Evolutionary conservation across 306 rosid genomes (phyloP).

Genomic region (Dryas alaskensis): DNA sequence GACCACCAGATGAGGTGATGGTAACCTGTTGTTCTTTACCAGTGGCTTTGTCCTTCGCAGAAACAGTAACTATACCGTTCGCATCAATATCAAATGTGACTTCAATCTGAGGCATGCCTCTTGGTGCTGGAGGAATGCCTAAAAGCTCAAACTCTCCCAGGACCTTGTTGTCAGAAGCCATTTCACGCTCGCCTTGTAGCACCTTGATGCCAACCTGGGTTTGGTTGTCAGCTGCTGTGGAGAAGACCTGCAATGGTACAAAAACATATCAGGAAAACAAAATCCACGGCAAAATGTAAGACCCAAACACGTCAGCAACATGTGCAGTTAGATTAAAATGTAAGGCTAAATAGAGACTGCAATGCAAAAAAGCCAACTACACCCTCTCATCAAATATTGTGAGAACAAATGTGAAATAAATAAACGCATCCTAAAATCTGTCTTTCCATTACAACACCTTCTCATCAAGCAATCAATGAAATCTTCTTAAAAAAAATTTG

Average conservation of each 20-base stretch:
- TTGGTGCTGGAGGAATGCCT: conserved; percentile 88
- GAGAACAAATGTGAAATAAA: background rate
- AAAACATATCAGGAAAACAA: conserved; percentile 10
- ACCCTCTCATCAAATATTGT: background rate
- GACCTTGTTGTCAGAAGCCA: conserved; percentile 87
- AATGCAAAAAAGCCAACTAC: background rate
- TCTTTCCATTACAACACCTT: too few species aligned
- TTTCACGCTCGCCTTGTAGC: conserved; percentile 90
- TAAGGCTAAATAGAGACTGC: background rate
- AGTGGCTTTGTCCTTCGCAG: conserved; percentile 94
- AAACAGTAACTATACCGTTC: conserved; percentile 88
- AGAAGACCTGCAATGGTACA: conserved; percentile 55
- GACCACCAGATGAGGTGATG: conserved; percentile 89
- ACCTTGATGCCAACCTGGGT: conserved; percentile 94
- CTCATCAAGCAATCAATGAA: too few species aligned
- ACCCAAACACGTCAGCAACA: background rate
- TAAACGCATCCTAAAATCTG: too few species aligned
- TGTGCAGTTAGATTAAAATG: background rate
- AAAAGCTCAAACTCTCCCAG: conserved; percentile 88
- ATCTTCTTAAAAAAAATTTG: too few species aligned
- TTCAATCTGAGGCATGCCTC: conserved; percentile 93
- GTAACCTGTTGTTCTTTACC: conserved; percentile 89
- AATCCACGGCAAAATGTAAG: background rate
- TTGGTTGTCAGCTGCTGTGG: conserved; percentile 92
- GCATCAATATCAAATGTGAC: conserved; percentile 95